phyloP scores from a whole-genome alignment of 2,329 filamentous ascomycete genomes.

The Talaromyces albobiverticillius region DNA sequence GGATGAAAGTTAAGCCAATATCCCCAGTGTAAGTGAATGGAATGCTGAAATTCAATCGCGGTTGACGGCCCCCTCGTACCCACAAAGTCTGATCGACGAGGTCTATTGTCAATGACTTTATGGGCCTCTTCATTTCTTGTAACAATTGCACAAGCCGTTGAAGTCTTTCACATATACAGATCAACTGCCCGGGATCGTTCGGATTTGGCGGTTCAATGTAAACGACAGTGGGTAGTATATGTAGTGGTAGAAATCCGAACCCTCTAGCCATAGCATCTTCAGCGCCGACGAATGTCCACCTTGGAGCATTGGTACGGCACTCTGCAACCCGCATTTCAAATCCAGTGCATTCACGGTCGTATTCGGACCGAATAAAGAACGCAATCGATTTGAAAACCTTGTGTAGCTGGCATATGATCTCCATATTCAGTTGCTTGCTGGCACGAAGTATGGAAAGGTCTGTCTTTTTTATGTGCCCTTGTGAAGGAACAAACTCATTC shows the following conservation, averaged over 20 bases:
- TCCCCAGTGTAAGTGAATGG: background rate
- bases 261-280: background rate
- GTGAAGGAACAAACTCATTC: background rate
- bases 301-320: background rate
- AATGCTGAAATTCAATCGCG: background rate
- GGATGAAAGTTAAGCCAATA: background rate
- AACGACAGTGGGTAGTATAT: background rate
- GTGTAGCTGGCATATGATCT: background rate
- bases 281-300: background rate
- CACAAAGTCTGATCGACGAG: background rate
- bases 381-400: background rate
- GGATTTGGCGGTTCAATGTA: background rate
- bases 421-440: background rate
- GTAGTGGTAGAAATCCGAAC: background rate
- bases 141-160: background rate
- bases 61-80: background rate
- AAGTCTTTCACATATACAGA: background rate
- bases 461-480: background rate
- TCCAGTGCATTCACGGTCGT: background rate
- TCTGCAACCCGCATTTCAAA: background rate
- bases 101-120: background rate
- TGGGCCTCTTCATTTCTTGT: background rate
- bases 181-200: background rate
- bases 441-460: background rate
- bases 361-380: background rate